Percentiles rank a stretch among this genome's conserved stretches.
phyloP scores from a whole-genome alignment of 306 rosid species.

The Mimosa pudica region DNA sequence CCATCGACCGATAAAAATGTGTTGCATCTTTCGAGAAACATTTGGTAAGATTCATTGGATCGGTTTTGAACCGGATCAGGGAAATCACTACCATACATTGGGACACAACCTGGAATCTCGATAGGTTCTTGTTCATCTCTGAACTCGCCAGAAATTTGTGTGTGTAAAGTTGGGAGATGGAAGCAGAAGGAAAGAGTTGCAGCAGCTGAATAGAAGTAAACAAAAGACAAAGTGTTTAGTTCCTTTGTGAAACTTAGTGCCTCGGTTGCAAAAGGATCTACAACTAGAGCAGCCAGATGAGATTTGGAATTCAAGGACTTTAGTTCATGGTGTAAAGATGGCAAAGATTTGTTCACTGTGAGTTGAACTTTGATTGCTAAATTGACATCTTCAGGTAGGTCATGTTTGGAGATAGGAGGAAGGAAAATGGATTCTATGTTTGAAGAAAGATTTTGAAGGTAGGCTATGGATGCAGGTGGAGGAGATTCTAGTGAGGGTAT shows the following conservation, averaged over 20 bases:
- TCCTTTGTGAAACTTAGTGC: constrained; percentile 36
- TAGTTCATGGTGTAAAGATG: constrained; percentile 7
- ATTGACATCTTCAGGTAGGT: background rate
- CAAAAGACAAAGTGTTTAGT: constrained; percentile 28
- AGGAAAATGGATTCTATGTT: constrained; percentile 11
- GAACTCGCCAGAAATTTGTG: constrained; percentile 17
- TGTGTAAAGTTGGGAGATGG: constrained; percentile 20
- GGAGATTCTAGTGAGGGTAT: constrained; percentile 26
- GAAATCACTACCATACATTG: constrained; percentile 34
- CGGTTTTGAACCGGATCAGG: constrained; percentile 32
- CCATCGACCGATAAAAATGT: no score
- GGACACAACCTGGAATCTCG: constrained; percentile 15
- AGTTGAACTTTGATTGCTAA: constrained; percentile 4
- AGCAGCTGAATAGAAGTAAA: constrained; percentile 29
- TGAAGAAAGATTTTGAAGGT: background rate
- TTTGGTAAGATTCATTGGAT: background rate
- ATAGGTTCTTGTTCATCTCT: constrained; percentile 24
- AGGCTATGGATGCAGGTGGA: constrained; percentile 10
- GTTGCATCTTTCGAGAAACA: no score
- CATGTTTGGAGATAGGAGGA: constrained; percentile 10
- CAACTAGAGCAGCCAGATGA: constrained; percentile 26
- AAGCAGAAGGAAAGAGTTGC: constrained; percentile 18
- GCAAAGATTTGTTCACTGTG: constrained; percentile 25
- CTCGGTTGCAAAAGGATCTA: constrained; percentile 27
- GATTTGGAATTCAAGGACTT: constrained; percentile 23